Base-by-base conservation (phyloP, 163 green algal species). In the Volvox carteri region DNA sequence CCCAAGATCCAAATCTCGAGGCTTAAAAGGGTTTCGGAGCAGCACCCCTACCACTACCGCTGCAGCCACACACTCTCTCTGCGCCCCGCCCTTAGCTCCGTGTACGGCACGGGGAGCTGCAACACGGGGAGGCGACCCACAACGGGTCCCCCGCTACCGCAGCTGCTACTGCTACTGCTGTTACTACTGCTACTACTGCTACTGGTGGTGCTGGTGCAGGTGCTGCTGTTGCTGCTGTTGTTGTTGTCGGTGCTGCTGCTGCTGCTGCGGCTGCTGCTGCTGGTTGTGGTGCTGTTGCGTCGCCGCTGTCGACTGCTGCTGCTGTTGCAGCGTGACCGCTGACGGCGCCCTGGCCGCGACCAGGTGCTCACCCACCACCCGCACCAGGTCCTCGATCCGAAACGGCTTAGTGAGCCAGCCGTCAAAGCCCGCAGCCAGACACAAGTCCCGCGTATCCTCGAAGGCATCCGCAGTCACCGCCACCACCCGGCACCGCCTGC, bases 401-500 rank as follows among this genome's bases (percentile, higher is more conserved):
- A 97, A 97, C 44, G 95, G 95, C 91, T 97, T 97, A 75, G 95
- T 91, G 37, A 97, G 89, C 95, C 95, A 97, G 65, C 91, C 95
- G 60, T 96, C 93, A 86, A 98, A 97, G 30, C 95, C 95, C 16
- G 93, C 92, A 0, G 93, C 90, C 41, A 96, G 87, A 86, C 95
- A 97, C 39, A 87, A 88, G 68, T 97, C 94, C 1, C 95, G 87
- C 14, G 95, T 97, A 88, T 96, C 95, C 85, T 97, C 95, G 91
- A 97, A 97, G 0, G 96, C 96, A 44, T 98, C 95, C 1, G 96
- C 96, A 0, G 96, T 98, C 28, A 98, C 94, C 0, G 96, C 96
- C 2, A 98, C 94, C 25, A 97, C 92, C 44, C 90, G 84, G 54
- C 84, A 89, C 52, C 54, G 90, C n/a, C 90, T 92, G 12, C 67